Evolutionary conservation across 192 early-diverging fungal species (phyloP).

Genomic region (Entomortierella beljakovae): DNA sequence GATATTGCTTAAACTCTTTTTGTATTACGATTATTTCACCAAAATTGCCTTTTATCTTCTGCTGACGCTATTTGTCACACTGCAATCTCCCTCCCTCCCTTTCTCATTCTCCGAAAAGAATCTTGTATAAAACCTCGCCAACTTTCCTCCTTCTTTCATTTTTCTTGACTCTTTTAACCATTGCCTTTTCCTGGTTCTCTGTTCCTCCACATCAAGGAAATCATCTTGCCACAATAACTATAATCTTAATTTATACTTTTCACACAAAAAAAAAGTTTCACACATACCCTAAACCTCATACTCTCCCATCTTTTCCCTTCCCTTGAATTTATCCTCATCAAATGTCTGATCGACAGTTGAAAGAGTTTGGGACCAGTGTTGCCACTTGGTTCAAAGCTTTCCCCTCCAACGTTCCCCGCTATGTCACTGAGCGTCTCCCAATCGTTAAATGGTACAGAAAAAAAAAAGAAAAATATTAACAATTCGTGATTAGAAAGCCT

Average conservation of each 20-base stretch:
- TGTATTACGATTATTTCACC: not conserved
- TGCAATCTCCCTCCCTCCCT: not conserved
- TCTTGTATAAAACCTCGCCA: not conserved
- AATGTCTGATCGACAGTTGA: conserved; percentile 49
- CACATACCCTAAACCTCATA: too few relatives aligned
- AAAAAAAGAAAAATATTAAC: too few relatives aligned
- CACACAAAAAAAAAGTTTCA: too few relatives aligned
- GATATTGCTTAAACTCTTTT: not conserved
- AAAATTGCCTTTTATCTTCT: not conserved
- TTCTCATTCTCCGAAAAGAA: conserved; percentile 27
- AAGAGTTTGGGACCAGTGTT: conserved; percentile 22
- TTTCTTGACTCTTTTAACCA: not conserved
- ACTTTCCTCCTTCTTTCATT: conserved; percentile 12
- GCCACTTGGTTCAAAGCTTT: conserved; percentile 44
- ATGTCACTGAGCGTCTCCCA: conserved; percentile 42
- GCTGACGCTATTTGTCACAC: not conserved
- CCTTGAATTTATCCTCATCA: not conserved
- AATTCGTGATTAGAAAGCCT: too few relatives aligned
- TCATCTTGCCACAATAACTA: too few relatives aligned
- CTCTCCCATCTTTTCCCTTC: not conserved
- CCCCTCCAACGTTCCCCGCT: conserved; percentile 41
- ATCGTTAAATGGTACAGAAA: conserved; percentile 52
- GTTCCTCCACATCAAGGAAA: conserved; percentile 1
- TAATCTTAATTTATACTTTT: too few relatives aligned
- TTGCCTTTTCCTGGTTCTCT: conserved; percentile 8